Evolutionary conservation across 2,329 filamentous ascomycete species (phyloP), one percentile per base, ranked within the genome.

Genomic region (Simplicillium aogashimaense): DNA sequence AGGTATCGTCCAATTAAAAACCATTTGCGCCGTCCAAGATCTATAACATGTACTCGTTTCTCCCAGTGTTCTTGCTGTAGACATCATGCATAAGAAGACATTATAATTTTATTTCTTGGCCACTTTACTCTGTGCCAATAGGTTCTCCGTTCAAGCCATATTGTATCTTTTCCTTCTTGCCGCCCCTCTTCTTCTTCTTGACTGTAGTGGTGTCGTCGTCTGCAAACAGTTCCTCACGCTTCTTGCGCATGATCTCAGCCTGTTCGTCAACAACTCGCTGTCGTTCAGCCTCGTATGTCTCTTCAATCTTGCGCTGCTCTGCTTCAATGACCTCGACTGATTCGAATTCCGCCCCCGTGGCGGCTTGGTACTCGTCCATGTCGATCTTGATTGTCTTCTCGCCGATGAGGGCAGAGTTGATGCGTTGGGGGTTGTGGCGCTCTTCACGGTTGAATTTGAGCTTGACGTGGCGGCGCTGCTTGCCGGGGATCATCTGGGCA

Each of bases 361-460:
- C 60, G n/a, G 63, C 60, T 52, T 74, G 68, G 61, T 78, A 81
- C 56, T 77, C 73, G 29, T 78, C 73, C 18, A 81, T 60, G 52
- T 79, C 69, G 47, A 82, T 78, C 51, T 60, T 61, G 34, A 70
- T 65, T 25, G 68, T 69, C 60, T 78, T 74, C 49, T 72, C 66
- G 41, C 76, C 76, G 29, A 72, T 73, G 41, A 92, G 65, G 5
- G 77, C 77, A 29, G 70, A 69, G 45, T 77, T 78, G 49, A 94
- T 70, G 45, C 75, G 72, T 3, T 65, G 61, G 0, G 83, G 78
- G 46, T 81, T 72, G 39, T 76, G 66, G 29, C 76, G 70, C 61
- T 92, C 86, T 60, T 92, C 86, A 45, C 81, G 79, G 51, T 81
- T 84, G 63, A 86, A 92, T 57, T 92, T 92, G 47, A 82, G 72